Evolutionary conservation across 345 rosid genomes (phyloP).

Genomic region (Eucalyptus marginata): DNA sequence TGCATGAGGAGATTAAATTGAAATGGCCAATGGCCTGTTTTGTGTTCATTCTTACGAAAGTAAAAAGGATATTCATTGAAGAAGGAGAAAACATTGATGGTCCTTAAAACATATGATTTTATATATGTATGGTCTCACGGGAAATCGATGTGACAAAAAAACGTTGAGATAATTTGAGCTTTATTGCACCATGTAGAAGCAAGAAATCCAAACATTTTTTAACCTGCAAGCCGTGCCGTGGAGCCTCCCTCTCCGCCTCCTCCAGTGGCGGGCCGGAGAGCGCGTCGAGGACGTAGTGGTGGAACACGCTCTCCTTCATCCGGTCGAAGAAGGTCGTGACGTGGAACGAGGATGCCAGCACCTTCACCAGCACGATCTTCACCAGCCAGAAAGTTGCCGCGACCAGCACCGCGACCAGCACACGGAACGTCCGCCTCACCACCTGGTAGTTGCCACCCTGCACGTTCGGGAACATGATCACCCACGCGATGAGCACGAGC

Average conservation of each 20-base stretch:
- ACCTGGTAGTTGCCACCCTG: constrained; percentile 13
- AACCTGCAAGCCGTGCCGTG: neutral
- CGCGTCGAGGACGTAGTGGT: constrained; percentile 33
- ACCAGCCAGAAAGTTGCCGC: constrained; percentile 49
- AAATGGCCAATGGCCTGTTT: neutral
- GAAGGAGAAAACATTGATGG: rapidly evolving
- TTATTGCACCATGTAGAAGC: neutral
- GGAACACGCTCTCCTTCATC: constrained; percentile 50
- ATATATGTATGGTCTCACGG: neutral
- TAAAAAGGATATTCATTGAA: neutral
- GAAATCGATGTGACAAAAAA: neutral
- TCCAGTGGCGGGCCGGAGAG: constrained; percentile 38
- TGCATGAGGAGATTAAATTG: neutral
- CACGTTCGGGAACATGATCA: constrained; percentile 9
- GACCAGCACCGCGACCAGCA: constrained; percentile 16
- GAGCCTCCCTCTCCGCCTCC: constrained; percentile 4
- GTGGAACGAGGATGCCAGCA: constrained; percentile 44
- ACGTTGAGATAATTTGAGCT: neutral
- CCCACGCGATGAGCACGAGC: constrained; percentile 18
- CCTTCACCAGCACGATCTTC: constrained; percentile 30
- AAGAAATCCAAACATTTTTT: neutral
- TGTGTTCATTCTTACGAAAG: neutral
- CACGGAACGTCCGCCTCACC: constrained; percentile 8
- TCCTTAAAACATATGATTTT: neutral
- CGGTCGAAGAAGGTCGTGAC: constrained; percentile 49